These are phyloP conservation scores for Penicillium nordicum DNA, from an alignment of 2,329 filamentous ascomycete species.

Conservation along the genomic window DNA sequence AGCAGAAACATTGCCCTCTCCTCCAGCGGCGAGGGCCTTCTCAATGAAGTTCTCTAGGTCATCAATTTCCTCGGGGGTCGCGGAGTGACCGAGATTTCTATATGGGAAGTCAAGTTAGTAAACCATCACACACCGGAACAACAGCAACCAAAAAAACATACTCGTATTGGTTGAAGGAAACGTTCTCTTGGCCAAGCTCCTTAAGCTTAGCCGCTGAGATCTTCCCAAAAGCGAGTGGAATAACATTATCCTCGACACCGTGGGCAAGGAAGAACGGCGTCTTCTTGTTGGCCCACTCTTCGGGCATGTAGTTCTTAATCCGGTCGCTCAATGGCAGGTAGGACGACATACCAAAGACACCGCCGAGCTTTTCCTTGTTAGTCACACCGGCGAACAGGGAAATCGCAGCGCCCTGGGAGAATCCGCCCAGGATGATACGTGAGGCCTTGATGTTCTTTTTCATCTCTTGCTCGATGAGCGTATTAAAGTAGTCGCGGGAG, in stretches of 20 bases:
- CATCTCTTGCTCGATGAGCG: constrained; percentile 75
- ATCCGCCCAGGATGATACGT: constrained; percentile 72
- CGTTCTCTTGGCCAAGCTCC: constrained; percentile 63
- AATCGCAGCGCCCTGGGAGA: constrained; percentile 78
- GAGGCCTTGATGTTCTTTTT: constrained; percentile 74
- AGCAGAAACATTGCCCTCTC: constrained; percentile 27
- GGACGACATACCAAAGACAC: constrained; percentile 78
- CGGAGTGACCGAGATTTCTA: constrained; percentile 71
- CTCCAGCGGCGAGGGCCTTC: constrained; percentile 50
- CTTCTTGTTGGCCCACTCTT: constrained; percentile 61
- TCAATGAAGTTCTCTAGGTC: constrained; percentile 68
- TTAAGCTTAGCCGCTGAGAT: constrained; percentile 65
- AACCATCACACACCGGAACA: not conserved
- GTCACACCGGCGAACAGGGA: constrained; percentile 78
- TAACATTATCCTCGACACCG: constrained; percentile 72
- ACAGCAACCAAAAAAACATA: constrained; percentile 45
- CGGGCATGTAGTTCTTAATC: constrained; percentile 56
- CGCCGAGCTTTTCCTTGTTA: constrained; percentile 69
- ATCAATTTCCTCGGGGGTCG: constrained; percentile 73
- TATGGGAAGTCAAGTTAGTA: constrained; percentile 6
- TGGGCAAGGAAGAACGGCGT: constrained; percentile 89
- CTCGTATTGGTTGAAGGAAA: constrained; percentile 73
- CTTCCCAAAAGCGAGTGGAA: constrained; percentile 66
- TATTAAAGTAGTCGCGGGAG: constrained; percentile 72
- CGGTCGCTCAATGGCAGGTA: constrained; percentile 72